Evolutionary conservation across 176 grass and related monocot genomes (phyloP).

Genomic region (Miscanthus lutarioriparius): DNA sequence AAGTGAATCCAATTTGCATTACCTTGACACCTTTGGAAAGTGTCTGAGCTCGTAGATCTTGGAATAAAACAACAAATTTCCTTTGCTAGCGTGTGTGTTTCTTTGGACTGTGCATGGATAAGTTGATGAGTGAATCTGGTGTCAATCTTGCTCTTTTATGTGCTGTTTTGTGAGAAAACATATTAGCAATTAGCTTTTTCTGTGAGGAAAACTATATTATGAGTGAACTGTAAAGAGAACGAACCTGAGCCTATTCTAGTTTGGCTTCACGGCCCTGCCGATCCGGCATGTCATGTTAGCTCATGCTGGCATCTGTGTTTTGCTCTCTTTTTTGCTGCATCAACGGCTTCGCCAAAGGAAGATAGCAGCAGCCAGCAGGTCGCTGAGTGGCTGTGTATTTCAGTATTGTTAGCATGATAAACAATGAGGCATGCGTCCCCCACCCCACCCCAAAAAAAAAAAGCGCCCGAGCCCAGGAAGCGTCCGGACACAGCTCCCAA

Average conservation of each 20-base stretch:
- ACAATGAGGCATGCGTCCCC: too few species aligned
- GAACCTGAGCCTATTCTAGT: neutral
- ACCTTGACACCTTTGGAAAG: neutral
- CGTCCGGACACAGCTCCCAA: too few species aligned
- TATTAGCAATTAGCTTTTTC: neutral
- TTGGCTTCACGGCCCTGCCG: neutral
- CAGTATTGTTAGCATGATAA: too few species aligned
- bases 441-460: too few species aligned
- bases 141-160: neutral
- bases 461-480: too few species aligned
- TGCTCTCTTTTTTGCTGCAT: too few species aligned
- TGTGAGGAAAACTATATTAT: neutral
- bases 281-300: neutral
- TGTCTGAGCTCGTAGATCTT: constrained; percentile 7
- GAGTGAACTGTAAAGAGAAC: neutral
- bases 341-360: too few species aligned
- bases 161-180: neutral
- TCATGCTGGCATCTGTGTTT: neutral
- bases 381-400: too few species aligned
- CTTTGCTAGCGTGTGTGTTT: neutral
- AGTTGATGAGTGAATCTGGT: neutral
- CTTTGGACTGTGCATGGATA: neutral
- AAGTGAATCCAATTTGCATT: neutral
- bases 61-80: constrained; percentile 17
- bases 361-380: too few species aligned